phyloP scores from a whole-genome alignment of 2,329 filamentous ascomycete genomes.

The Neopestalotiopsis sp. region DNA sequence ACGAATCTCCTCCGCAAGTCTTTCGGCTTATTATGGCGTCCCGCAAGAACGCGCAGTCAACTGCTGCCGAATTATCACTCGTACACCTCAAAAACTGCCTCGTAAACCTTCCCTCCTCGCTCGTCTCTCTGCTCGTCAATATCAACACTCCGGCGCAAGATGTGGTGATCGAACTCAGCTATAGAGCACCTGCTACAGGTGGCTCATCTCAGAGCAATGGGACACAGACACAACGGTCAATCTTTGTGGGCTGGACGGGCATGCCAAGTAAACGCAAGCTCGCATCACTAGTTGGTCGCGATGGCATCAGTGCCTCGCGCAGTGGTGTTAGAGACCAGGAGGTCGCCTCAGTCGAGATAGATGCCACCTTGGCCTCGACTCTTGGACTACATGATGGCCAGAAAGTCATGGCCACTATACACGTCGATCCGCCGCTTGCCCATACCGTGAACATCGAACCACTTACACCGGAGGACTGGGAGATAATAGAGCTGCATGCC shows the following conservation, averaged over 20 bases:
- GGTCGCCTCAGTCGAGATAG: conserved; percentile 79
- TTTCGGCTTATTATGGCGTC: conserved; percentile 5
- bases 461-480: conserved; percentile 94
- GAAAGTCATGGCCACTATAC: conserved; percentile 74
- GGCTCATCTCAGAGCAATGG: conserved; percentile 49
- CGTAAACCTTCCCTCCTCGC: conserved; percentile 85
- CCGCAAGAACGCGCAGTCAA: conserved; percentile 65
- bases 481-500: conserved; percentile 97
- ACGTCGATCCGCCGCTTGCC: conserved; percentile 87
- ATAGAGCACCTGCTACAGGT: conserved; percentile 58
- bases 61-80: conserved; percentile 82
- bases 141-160: conserved; percentile 93
- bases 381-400: conserved; percentile 82
- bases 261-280: conserved; percentile 92
- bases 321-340: conserved; percentile 76
- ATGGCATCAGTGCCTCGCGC: conserved; percentile 69
- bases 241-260: conserved; percentile 95
- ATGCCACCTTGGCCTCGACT: conserved; percentile 80
- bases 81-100: conserved; percentile 92
- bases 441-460: conserved; percentile 98
- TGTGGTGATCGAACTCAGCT: conserved; percentile 91
- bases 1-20: background rate
- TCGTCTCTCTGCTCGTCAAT: conserved; percentile 86
- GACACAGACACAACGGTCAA: conserved; percentile 64
- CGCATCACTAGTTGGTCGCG: conserved; percentile 74